Evolutionary conservation across 1,284 basidiomycete genomes (phyloP), one percentile per base, ranked within the genome.

Genomic region (Cutaneotrichosporon curvatum): DNA sequence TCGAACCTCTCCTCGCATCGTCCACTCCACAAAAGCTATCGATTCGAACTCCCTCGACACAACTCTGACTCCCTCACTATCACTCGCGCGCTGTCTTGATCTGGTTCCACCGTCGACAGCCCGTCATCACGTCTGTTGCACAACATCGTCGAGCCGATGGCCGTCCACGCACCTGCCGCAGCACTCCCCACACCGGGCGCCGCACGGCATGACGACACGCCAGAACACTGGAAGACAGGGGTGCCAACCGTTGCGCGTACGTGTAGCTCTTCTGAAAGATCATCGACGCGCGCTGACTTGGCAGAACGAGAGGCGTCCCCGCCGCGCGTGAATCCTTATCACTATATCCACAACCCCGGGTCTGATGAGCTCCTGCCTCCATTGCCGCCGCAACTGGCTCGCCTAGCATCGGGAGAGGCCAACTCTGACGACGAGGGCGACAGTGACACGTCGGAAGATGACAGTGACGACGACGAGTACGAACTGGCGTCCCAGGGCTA

Each of bases 311-410:
- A 40, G 8, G 31, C 43, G 12, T 45, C 48, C 1, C 46, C 52
- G 14, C 58, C 56, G 4, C 50, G 50, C 16, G 36, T 64, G 47
- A 64, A 64, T 43, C 62, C 62, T 0, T 60, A 61, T 36, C 60
- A 62, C 37, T 43, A 54, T 16, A 42, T 62, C 8, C 59, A 60
- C n/a, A 53, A 57, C 37, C 57, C 59, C 4, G 37, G 38, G 31
- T 45, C 47, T 0, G 37, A 49, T 37, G 48, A 50, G 11, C 32
- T 43, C 7, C 40, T 54, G 6, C 56, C 54, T 6, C 58, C 58
- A 3, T 49, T 59, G 9, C 56, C 53, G 10, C 54, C 54, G 32
- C 52, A 57, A 16, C 45, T 58, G 8, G 45, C 44, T 15, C 42
- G 47, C 3, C 50, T 59, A 7, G 55, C 55, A 4, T 34, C 40